Evolutionary conservation across 805 yeast species (phyloP).

Genomic region (Lipomyces anomalus): DNA sequence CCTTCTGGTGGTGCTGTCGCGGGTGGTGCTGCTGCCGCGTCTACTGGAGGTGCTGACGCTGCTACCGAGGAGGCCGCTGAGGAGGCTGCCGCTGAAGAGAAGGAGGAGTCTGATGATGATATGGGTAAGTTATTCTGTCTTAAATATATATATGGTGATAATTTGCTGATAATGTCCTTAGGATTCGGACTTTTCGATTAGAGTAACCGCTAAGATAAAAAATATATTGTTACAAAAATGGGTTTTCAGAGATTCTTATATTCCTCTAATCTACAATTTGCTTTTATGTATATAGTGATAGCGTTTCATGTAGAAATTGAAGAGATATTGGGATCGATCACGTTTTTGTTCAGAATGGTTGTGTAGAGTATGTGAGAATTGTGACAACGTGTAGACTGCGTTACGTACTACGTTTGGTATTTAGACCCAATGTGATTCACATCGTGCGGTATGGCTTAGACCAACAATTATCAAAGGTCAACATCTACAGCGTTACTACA

Average conservation of each 20-base stretch:
- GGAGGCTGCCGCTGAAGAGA: slow-evolving; percentile 39
- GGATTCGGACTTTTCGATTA: slow-evolving; percentile 96
- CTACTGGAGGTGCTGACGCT: slow-evolving; percentile 64
- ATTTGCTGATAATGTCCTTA: slow-evolving; percentile 26
- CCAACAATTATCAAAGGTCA: too few relatives aligned
- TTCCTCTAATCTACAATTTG: neutral
- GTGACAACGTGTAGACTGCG: too few relatives aligned
- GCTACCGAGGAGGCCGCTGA: slow-evolving; percentile 55
- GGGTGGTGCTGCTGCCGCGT: slow-evolving; percentile 66
- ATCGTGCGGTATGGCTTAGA: too few relatives aligned
- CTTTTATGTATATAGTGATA: neutral
- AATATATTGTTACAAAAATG: neutral
- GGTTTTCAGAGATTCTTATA: neutral
- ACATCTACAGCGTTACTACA: too few relatives aligned
- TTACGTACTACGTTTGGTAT: too few relatives aligned
- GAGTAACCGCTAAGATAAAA: slow-evolving; percentile 28
- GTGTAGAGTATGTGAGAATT: too few relatives aligned
- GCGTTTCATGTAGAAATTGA: neutral
- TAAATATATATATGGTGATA: neutral
- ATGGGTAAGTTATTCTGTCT: slow-evolving; percentile 49
- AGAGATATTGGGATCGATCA: neutral
- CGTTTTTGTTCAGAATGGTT: neutral
- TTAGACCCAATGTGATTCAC: too few relatives aligned
- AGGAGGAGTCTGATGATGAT: slow-evolving; percentile 65
- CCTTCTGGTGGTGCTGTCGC: slow-evolving; percentile 98